Percentiles rank a stretch among this genome's conserved stretches.
Conservation (phyloP, 768 basidiomycete genomes). For the Boletus bicolor region DNA sequence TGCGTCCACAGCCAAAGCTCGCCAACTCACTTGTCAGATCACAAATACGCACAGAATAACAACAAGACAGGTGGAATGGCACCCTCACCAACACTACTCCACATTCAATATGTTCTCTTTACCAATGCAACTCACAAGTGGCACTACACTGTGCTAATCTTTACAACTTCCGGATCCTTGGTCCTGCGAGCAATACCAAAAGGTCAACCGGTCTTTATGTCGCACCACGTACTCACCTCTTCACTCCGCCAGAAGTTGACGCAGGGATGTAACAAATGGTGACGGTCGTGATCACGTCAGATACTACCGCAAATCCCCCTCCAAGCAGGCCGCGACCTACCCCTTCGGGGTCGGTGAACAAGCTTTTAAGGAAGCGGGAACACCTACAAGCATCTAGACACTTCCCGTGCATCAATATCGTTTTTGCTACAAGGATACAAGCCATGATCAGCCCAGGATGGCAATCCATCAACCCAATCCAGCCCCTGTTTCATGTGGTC, state of each 20-base stretch:
- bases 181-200: conserved; percentile 1
- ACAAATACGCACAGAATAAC: not conserved
- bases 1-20: not conserved
- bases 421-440: not conserved
- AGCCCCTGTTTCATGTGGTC: not conserved
- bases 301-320: conserved; percentile 1
- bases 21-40: not conserved
- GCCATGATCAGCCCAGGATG: not conserved
- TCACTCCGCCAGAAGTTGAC: conserved; percentile 6
- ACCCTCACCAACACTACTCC: not conserved
- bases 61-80: not conserved
- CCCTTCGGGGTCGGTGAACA: not conserved
- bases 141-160: not conserved
- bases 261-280: conserved; percentile 11
- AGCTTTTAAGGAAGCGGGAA: not conserved
- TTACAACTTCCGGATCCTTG: conserved; percentile 2
- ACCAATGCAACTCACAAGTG: not conserved
- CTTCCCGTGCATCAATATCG: not conserved
- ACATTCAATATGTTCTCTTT: not conserved
- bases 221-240: not conserved
- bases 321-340: not conserved
- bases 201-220: not conserved
- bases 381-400: not conserved
- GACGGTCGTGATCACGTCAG: conserved; percentile 7
- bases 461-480: conserved; percentile 4